A percentile compares a stretch with the other conserved stretches of the same genome.
These are phyloP conservation scores for Smittium culicis DNA, from an alignment of 371 early-diverging fungal genomes.

Conservation along the genomic window DNA sequence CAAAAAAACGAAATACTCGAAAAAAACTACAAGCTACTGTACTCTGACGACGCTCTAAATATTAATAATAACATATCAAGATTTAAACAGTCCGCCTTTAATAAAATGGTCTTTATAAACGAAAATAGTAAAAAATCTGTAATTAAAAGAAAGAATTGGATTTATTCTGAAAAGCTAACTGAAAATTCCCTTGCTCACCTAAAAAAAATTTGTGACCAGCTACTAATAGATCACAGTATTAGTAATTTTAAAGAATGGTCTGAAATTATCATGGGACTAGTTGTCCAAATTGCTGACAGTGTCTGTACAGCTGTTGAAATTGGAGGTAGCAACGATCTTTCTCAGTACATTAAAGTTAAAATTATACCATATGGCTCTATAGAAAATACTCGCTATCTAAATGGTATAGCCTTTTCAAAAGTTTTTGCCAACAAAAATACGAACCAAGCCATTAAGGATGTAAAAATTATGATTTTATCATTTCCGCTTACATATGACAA, in stretches of 20 bases:
- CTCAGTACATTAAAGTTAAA: slow-evolving; percentile 85
- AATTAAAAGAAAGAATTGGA: slow-evolving; percentile 10
- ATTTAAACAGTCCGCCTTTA: background rate
- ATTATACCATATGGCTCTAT: slow-evolving; percentile 74
- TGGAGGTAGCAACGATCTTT: slow-evolving; percentile 73
- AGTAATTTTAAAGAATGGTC: slow-evolving; percentile 45
- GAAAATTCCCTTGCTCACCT: slow-evolving; percentile 21
- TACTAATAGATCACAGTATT: slow-evolving; percentile 26
- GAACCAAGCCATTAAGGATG: slow-evolving; percentile 46
- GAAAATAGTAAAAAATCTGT: background rate
- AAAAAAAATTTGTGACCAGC: slow-evolving; percentile 21
- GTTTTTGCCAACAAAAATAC: slow-evolving; percentile 78
- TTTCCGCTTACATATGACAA: slow-evolving; percentile 80
- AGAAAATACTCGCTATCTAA: slow-evolving; percentile 55
- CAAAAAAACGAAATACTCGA: background rate
- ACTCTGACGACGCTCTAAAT: background rate
- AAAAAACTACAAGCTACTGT: background rate
- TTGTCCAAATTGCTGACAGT: slow-evolving; percentile 46
- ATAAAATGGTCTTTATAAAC: background rate
- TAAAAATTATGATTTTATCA: slow-evolving; percentile 66
- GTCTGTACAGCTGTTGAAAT: slow-evolving; percentile 49
- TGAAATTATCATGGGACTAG: slow-evolving; percentile 46
- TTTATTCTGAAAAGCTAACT: slow-evolving; percentile 10
- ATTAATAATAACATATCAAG: background rate
- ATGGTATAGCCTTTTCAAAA: slow-evolving; percentile 74